Evolutionary conservation across 1,284 basidiomycete genomes (phyloP), one percentile per base, ranked within the genome.

Genomic region (Rhodotorula sp.): DNA sequence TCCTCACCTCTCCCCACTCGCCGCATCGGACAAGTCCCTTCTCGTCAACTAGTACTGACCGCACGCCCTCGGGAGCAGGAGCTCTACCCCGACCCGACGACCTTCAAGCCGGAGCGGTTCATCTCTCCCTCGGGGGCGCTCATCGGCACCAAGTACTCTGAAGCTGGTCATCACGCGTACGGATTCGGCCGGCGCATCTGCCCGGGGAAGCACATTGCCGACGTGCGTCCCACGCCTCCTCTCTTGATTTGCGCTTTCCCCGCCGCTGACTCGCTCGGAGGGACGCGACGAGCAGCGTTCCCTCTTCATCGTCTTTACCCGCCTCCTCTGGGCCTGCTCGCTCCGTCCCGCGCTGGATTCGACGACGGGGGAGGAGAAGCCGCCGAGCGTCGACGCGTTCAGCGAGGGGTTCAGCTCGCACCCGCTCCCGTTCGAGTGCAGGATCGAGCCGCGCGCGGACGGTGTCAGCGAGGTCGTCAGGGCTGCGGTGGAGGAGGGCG

Each of bases 341-440:
- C 68, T 78, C 64, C 61, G 50, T 3, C 68, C 72, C 12, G 50
- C 62, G 17, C 37, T 57, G 55, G 67, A 71, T 44, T 36, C 61
- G 5, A 25, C 61, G 21, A 61, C 53, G 12, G 69, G 59, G 32
- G 17, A 37, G 12, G 44, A 44, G 25, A 61, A 65, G 29, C 73
- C 67, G 17, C 65, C 74, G n/a, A 64, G 70, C 53, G 67, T 74
- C 21, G 62, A 77, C 62, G 61, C 71, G 6, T 78, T 74, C 60
- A 74, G 71, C 17, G 76, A 77, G n/a, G 78, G 78, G 4, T 78
- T 78, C 66, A 71, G 67, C 39, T 70, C 66, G 15, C 78, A 78
- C 62, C 78, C 78, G 21, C 64, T 77, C 53, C 37, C 61, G n/a
- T 78, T 78, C 64, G 48, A 70, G 60, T 62, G 48, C 25, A 46